Evolutionary conservation across 495 filamentous ascomycete genomes (phyloP).

Genomic region (Penicillium samsonianum): DNA sequence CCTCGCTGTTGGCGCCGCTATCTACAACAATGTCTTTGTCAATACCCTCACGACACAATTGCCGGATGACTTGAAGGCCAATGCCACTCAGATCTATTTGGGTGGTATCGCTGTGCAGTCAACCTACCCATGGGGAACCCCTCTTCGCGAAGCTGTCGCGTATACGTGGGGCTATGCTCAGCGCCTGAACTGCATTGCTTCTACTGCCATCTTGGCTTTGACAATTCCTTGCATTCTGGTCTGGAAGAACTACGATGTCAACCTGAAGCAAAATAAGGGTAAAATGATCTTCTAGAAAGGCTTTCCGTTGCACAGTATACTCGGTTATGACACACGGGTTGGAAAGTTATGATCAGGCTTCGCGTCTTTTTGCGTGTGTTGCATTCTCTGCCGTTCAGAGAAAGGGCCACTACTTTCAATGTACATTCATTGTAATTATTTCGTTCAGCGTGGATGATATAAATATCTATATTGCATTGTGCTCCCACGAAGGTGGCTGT

Average conservation of each 20-base stretch:
- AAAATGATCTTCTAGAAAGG: conserved; percentile 27
- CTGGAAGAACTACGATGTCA: conserved; percentile 50
- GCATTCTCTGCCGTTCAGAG: not conserved
- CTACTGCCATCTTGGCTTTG: conserved; percentile 41
- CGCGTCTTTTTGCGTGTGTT: not conserved
- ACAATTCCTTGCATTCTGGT: conserved; percentile 40
- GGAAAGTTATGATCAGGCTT: not conserved
- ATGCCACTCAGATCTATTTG: conserved; percentile 49
- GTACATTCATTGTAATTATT: conserved; percentile 2
- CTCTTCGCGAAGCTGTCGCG: conserved; percentile 56
- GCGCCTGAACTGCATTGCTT: conserved; percentile 56
- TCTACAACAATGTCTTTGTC: conserved; percentile 70
- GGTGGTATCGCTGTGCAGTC: conserved; percentile 52
- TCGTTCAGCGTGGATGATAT: not conserved
- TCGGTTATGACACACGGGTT: not conserved
- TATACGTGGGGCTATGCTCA: conserved; percentile 62
- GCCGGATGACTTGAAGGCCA: conserved; percentile 45
- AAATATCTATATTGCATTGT: not conserved
- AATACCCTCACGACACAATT: conserved; percentile 45
- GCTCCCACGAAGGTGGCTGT: not conserved
- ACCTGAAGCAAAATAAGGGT: conserved; percentile 52
- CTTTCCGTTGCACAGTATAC: conserved; percentile 5
- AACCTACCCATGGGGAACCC: conserved; percentile 53
- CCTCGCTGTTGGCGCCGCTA: conserved; percentile 61
- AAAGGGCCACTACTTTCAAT: not conserved